Percentiles rank a stretch among this genome's conserved stretches.
Conservation (phyloP, 352 stramenopile species). For the Globisporangium cederbergense region DNA sequence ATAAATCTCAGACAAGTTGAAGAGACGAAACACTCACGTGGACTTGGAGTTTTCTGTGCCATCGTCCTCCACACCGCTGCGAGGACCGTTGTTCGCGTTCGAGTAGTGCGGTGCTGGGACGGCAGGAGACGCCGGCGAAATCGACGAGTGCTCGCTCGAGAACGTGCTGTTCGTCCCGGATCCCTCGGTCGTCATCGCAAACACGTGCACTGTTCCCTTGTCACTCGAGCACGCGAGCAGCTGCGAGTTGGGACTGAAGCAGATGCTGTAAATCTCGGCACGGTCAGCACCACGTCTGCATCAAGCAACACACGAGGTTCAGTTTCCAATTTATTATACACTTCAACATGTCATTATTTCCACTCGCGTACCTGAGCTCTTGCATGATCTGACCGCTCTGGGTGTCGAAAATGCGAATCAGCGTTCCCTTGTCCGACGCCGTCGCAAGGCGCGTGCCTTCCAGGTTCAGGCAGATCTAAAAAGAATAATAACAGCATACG, state of each 20-base stretch:
- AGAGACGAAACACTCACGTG: slow-evolving; percentile 33
- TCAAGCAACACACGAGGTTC: neutral
- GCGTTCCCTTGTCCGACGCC: slow-evolving; percentile 95
- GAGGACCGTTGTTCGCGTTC: slow-evolving; percentile 36
- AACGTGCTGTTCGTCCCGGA: slow-evolving; percentile 51
- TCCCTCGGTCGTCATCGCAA: slow-evolving; percentile 79
- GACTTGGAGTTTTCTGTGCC: slow-evolving; percentile 88
- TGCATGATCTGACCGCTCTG: slow-evolving; percentile 90
- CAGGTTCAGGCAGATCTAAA: slow-evolving; percentile 89
- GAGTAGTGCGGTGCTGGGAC: slow-evolving; percentile 36
- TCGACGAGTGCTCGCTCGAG: slow-evolving; percentile 47
- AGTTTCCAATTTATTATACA: neutral
- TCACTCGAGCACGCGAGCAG: slow-evolving; percentile 96
- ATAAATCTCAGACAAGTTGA: neutral
- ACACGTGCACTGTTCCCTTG: slow-evolving; percentile 97
- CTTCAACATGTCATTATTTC: neutral
- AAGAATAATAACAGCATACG: neutral
- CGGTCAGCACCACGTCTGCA: slow-evolving; percentile 93
- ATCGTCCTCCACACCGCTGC: slow-evolving; percentile 58
- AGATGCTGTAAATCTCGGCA: slow-evolving; percentile 96
- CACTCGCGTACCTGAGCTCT: slow-evolving; percentile 51
- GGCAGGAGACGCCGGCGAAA: slow-evolving; percentile 45
- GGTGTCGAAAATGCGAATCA: slow-evolving; percentile 98
- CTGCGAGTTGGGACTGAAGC: slow-evolving; percentile 93
- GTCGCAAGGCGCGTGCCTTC: slow-evolving; percentile 95